These are phyloP conservation scores for Stephanodiscus triporus DNA, from an alignment of 108 stramenopile species.

Conservation along the genomic window DNA sequence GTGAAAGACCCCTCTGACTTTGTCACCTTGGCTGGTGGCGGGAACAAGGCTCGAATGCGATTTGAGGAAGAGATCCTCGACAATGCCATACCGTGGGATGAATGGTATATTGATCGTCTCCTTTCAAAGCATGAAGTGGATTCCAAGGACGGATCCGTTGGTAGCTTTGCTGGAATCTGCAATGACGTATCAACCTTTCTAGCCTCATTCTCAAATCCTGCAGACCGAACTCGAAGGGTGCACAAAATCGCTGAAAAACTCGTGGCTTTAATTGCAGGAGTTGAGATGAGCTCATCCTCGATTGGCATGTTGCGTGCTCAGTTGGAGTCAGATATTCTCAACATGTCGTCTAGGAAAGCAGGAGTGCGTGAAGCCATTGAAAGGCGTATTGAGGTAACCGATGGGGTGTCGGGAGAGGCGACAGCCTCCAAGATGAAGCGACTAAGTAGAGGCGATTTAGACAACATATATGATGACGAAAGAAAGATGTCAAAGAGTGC, in stretches of 20 bases:
- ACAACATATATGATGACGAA: conserved; percentile 18
- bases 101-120: conserved; percentile 69
- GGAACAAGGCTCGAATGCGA: conserved; percentile 24
- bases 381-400: conserved; percentile 36
- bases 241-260: conserved; percentile 53
- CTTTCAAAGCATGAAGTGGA: conserved; percentile 47
- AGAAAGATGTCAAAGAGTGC: conserved; percentile 30
- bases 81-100: conserved; percentile 62
- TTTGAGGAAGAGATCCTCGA: conserved; percentile 58
- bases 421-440: conserved; percentile 17
- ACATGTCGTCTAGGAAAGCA: conserved; percentile 59
- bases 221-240: conserved; percentile 60
- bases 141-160: conserved; percentile 24
- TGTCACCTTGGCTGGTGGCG: conserved; percentile 50
- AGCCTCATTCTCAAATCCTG: conserved; percentile 51
- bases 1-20: conserved; percentile 89
- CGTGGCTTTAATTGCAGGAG: conserved; percentile 35
- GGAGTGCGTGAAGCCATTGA: conserved; percentile 45
- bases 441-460: conserved; percentile 22
- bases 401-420: conserved; percentile 29
- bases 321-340: conserved; percentile 63
- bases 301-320: conserved; percentile 50
- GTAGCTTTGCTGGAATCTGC: conserved; percentile 56
- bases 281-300: conserved; percentile 18
- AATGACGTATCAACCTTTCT: conserved; percentile 70